Conservation (phyloP, 805 yeast genomes). For the Cyberlindnera maritima region DNA sequence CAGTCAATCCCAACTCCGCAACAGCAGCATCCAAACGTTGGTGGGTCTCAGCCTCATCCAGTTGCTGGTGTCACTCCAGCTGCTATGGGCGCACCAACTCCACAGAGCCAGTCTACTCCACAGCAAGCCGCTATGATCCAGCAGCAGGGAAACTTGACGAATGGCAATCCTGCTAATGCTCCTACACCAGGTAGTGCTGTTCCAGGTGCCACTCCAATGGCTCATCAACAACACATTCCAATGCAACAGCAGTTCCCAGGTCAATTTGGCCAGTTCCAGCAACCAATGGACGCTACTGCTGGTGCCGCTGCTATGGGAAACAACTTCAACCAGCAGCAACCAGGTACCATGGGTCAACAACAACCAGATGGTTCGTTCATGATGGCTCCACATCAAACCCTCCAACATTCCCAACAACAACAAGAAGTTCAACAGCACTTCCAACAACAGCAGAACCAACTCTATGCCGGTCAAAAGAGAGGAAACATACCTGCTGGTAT, state of each 20-base stretch:
- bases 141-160: constrained; percentile 4
- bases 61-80: background rate
- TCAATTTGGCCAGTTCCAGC: constrained; percentile 16
- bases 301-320: constrained; percentile 2
- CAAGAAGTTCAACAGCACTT: constrained; percentile 27
- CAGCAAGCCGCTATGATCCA: background rate
- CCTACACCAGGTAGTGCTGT: constrained; percentile 1
- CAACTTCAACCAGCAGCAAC: constrained; percentile 1
- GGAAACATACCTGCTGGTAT: constrained; percentile 3
- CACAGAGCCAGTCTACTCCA: constrained; percentile 9
- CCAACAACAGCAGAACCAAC: constrained; percentile 29
- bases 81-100: constrained; percentile 23
- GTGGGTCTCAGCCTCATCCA: constrained; percentile 5
- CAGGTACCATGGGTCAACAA: constrained; percentile 3
- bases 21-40: background rate
- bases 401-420: constrained; percentile 27
- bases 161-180: background rate
- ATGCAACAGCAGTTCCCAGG: constrained; percentile 9
- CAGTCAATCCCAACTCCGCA: constrained; percentile 17
- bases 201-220: constrained; percentile 4
- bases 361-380: constrained; percentile 2
- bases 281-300: constrained; percentile 14
- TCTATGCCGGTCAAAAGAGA: constrained; percentile 23
- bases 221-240: constrained; percentile 3
- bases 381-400: constrained; percentile 18